Percentiles rank a stretch among this genome's conserved stretches.
Conservation (phyloP, 306 rosid species). For the Malus fusca region DNA sequence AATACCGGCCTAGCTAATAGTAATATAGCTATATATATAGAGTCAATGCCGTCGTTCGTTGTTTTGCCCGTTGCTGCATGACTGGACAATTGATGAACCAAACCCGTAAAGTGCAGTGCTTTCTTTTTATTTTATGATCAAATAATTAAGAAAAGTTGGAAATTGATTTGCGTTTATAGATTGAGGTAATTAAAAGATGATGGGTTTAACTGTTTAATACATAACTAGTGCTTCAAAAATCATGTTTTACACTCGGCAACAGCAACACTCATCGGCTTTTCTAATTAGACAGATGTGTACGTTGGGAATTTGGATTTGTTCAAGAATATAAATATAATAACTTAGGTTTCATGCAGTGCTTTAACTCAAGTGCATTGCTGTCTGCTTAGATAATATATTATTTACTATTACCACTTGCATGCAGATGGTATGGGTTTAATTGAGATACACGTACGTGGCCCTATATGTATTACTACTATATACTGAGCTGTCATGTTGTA, state of each 20-base stretch:
- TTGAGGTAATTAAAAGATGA: not conserved
- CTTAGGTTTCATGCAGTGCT: too few species aligned
- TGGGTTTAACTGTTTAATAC: not conserved
- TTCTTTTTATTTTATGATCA: not conserved
- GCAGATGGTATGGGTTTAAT: too few species aligned
- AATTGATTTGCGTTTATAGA: not conserved
- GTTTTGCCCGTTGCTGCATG: not conserved
- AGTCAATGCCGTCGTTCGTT: not conserved
- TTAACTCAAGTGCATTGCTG: too few species aligned
- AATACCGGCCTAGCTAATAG: too few species aligned
- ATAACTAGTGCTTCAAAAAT: not conserved
- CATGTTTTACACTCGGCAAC: not conserved
- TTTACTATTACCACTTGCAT: too few species aligned
- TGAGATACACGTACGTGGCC: too few species aligned
- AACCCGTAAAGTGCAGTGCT: not conserved
- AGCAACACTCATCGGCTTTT: not conserved
- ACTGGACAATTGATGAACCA: not conserved
- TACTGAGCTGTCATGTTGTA: too few species aligned
- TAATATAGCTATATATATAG: too few species aligned
- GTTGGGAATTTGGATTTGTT: not conserved
- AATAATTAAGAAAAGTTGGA: not conserved
- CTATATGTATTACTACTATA: too few species aligned
- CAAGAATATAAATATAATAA: too few species aligned
- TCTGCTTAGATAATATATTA: too few species aligned
- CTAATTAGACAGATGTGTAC: not conserved